A percentile compares a stretch with the other conserved stretches of the same genome.
phyloP scores from a whole-genome alignment of 257 asterid species.

The Salvia splendens region DNA sequence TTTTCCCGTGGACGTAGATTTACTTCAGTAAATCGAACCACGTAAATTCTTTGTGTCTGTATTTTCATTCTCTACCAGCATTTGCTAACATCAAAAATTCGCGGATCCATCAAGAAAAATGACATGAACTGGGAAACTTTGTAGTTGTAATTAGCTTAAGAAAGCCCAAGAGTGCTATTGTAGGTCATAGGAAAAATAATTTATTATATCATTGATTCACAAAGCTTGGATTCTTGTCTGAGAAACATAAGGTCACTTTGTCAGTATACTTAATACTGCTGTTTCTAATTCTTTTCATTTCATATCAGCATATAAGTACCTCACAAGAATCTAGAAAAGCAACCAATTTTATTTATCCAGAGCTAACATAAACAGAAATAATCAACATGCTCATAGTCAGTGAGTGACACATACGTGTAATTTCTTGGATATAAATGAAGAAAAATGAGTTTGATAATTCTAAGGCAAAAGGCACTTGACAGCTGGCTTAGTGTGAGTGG shows the following conservation, averaged over 20 bases:
- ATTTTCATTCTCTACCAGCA: no score
- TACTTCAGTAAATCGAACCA: no score
- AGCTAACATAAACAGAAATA: neutral
- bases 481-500: constrained; percentile 48
- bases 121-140: neutral
- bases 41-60: no score
- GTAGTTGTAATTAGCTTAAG: constrained; percentile 15
- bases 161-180: neutral
- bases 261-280: neutral
- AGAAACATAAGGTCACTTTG: no score
- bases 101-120: no score
- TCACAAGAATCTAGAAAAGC: no score
- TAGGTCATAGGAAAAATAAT: neutral
- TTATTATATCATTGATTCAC: constrained; percentile 6
- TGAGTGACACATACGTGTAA: neutral
- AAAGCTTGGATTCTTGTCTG: neutral
- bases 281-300: no score
- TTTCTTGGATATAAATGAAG: no score
- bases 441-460: neutral
- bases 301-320: no score
- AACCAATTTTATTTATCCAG: neutral
- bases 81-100: no score
- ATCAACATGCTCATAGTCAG: neutral
- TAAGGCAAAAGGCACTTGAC: constrained; percentile 46
- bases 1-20: no score